Percentiles rank a stretch among this genome's conserved stretches.
Conservation (phyloP, 2,329 filamentous ascomycete genomes). For the Epichloe gansuensis region DNA sequence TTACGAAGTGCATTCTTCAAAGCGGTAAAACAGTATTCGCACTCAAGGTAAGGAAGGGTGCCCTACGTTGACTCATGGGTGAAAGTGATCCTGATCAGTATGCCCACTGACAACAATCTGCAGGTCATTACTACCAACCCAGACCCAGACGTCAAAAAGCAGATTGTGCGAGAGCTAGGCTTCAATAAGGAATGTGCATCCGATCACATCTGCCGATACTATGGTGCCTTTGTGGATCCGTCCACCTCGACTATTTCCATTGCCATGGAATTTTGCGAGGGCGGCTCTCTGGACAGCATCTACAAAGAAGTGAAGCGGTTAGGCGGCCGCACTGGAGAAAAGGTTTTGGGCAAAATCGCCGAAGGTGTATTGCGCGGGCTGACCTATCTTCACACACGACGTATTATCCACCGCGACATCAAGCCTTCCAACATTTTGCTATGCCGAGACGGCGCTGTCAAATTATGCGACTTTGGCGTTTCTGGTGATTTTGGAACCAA, state of each 20-base stretch:
- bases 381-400: conserved; percentile 87
- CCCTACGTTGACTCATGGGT: not conserved
- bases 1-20: conserved; percentile 80
- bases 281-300: conserved; percentile 88
- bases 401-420: conserved; percentile 98
- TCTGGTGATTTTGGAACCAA: conserved; percentile 97
- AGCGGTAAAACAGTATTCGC: conserved; percentile 92
- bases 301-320: conserved; percentile 96
- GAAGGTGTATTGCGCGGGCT: conserved; percentile 89
- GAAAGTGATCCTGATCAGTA: not conserved
- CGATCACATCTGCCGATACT: conserved; percentile 93
- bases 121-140: conserved; percentile 97
- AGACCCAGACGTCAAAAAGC: conserved; percentile 95
- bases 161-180: conserved; percentile 88
- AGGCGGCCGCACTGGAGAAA: conserved; percentile 88
- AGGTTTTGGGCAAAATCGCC: conserved; percentile 91
- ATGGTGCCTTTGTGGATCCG: conserved; percentile 91
- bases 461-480: conserved; percentile 96
- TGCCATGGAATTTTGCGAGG: conserved; percentile 98
- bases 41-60: conserved; percentile 56
- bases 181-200: conserved; percentile 98
- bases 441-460: conserved; percentile 84
- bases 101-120: conserved; percentile 9
- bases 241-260: conserved; percentile 96
- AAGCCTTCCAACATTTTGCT: conserved; percentile 96